Percentiles rank a stretch among this genome's conserved stretches.
Conservation (phyloP, 2,329 filamentous ascomycete genomes). For the Calcarisporium arbuscula region DNA sequence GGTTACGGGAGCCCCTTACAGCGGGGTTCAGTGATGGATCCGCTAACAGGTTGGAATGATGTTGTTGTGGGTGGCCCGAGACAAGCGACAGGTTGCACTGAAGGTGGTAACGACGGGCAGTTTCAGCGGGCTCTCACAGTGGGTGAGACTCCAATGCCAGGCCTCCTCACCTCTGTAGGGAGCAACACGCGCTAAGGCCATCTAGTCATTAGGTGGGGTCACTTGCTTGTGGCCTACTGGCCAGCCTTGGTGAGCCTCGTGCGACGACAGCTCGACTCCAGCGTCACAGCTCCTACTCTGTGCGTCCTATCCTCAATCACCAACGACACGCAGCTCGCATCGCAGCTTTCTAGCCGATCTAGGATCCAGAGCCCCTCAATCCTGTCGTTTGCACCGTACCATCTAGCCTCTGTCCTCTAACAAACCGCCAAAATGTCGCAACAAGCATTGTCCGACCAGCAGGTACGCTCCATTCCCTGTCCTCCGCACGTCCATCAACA, state of each 20-base stretch:
- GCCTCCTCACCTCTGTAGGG: too few relatives aligned
- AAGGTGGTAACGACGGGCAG: too few relatives aligned
- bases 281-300: conserved; percentile 4
- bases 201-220: too few relatives aligned
- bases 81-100: too few relatives aligned
- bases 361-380: background rate
- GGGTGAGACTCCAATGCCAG: conserved; percentile 3
- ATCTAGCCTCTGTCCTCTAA: background rate
- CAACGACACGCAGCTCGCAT: background rate
- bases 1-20: too few relatives aligned
- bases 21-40: too few relatives aligned
- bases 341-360: background rate
- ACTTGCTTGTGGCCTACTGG: too few relatives aligned
- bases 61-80: too few relatives aligned
- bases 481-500: conserved; percentile 9
- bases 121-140: background rate
- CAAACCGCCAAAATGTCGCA: conserved; percentile 68
- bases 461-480: conserved; percentile 51
- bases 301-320: too few relatives aligned
- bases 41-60: too few relatives aligned
- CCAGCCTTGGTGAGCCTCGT: background rate
- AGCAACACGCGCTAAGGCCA: too few relatives aligned
- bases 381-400: background rate
- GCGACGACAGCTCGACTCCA: conserved; percentile 4
- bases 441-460: conserved; percentile 96